Conservation (phyloP, 331 rosid species). For the Ulmus americana region DNA sequence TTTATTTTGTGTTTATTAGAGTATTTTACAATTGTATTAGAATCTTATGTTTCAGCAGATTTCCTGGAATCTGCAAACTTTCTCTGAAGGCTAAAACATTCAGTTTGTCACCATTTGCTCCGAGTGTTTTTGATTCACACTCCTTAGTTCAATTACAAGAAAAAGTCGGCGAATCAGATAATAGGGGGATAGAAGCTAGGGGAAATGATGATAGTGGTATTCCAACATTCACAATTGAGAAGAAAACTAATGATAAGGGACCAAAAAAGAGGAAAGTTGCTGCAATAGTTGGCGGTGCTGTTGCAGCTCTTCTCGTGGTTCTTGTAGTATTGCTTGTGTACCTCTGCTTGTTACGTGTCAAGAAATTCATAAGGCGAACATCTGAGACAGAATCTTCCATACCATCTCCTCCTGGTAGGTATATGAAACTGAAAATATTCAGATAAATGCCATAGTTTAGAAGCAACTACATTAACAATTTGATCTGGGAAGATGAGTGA, state of each 20-base stretch:
- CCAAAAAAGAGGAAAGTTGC: slow-evolving; percentile 32
- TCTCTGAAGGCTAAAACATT: slow-evolving; percentile 15
- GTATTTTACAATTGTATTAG: background rate
- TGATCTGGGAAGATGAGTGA: background rate
- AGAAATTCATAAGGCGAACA: slow-evolving; percentile 34
- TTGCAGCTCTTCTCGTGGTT: slow-evolving; percentile 41
- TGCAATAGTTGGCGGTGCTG: slow-evolving; percentile 38
- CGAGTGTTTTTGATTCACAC: slow-evolving; percentile 10
- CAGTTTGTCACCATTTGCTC: slow-evolving; percentile 15
- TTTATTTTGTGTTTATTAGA: background rate
- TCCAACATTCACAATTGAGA: slow-evolving; percentile 45
- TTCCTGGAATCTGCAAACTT: slow-evolving; percentile 25
- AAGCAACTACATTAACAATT: background rate
- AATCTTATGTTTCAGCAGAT: slow-evolving; percentile 20
- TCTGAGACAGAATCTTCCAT: slow-evolving; percentile 55
- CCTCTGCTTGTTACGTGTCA: slow-evolving; percentile 39
- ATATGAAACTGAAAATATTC: background rate
- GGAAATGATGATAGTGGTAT: slow-evolving; percentile 33
- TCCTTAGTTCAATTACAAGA: slow-evolving; percentile 16
- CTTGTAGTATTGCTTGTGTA: slow-evolving; percentile 33
- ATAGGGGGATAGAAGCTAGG: slow-evolving; percentile 24
- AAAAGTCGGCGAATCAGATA: slow-evolving; percentile 20
- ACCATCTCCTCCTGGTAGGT: slow-evolving; percentile 54
- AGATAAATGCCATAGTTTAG: background rate
- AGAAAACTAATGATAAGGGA: slow-evolving; percentile 30